phyloP scores from a whole-genome alignment of 2,329 filamentous ascomycete genomes.

The Colletotrichum sp. region DNA sequence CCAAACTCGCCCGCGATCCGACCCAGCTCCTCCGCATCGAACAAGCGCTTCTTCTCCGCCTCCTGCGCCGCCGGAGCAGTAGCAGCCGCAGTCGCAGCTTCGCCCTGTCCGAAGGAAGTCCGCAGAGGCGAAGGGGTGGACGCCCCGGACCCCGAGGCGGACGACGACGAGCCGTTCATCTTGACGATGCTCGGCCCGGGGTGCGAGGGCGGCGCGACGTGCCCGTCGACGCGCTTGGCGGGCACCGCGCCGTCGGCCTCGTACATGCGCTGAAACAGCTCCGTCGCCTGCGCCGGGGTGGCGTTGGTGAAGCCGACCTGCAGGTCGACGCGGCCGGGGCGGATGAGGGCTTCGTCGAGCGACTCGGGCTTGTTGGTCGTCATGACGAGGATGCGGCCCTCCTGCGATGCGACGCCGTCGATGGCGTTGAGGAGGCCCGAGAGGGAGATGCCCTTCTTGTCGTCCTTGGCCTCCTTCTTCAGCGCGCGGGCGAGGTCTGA shows the following conservation, averaged over 20 bases:
- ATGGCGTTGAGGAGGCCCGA: conserved; percentile 84
- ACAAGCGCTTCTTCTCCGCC: conserved; percentile 19
- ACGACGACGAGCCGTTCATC: not conserved
- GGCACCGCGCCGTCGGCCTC: conserved; percentile 38
- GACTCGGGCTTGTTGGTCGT: conserved; percentile 79
- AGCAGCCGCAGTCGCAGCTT: not conserved
- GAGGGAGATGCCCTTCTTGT: conserved; percentile 67
- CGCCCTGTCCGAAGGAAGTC: not conserved
- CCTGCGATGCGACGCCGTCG: conserved; percentile 80
- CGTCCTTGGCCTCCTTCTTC: conserved; percentile 40
- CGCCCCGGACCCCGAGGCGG: not conserved
- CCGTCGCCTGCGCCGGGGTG: conserved; percentile 51
- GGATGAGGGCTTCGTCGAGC: conserved; percentile 75
- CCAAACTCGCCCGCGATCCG: conserved; percentile 55
- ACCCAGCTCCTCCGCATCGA: conserved; percentile 41
- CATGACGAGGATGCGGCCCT: conserved; percentile 82
- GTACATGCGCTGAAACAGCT: conserved; percentile 68
- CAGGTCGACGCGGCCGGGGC: conserved; percentile 53
- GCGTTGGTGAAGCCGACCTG: conserved; percentile 26
- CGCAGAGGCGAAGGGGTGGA: not conserved
- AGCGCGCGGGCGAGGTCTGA: conserved; percentile 47
- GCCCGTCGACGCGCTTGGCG: conserved; percentile 13
- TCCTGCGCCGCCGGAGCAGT: not conserved
- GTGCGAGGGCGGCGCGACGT: not conserved
- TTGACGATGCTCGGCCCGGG: not conserved